Evolutionary conservation across 108 stramenopile genomes (phyloP), one percentile per base, ranked within the genome.

Genomic region (Cyclotella baltica): DNA sequence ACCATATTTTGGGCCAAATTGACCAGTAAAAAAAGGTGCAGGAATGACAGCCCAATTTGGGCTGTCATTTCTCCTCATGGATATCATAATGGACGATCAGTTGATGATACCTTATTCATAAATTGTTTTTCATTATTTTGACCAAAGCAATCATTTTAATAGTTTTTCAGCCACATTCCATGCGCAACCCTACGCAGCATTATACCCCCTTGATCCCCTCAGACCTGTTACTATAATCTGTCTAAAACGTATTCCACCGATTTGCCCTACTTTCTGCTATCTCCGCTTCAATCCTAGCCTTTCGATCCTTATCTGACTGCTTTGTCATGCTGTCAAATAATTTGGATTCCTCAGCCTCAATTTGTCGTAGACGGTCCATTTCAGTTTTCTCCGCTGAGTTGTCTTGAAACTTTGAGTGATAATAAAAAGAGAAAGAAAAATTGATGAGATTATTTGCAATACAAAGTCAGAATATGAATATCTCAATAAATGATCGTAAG

Each of bases 241-340:
- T 28, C 58, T 72, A 83, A 72, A 83, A 83, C n/a, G 81, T 83
- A 20, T 83, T 83, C 75, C 75, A 83, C 0, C 81, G 75, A 55
- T 83, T 83, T n/a, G 81, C 81, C 28, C 81, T 46, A 36, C 53
- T 20, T 51, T 83, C 81, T 0, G 69, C 81, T 52, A 61, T 83
- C 70, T 83, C 75, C n/a, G 70, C 70, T 48, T 75, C 70, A 40
- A 83, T 76, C 50, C 70, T 58, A 0, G 73, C 75, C 57, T 57
- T 67, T 0, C 34, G 20, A 20, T 75, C 75, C 18, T 10, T 25
- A 38, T 75, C 75, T 16, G 67, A 50, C 29, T 72, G 48, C 43
- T 67, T 50, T 29, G 65, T 52, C 70, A 83, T 53, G 19, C 63
- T 59, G 2, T 76, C 81, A 10, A 83, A 69, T 18, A 83, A 47